Base-by-base conservation (phyloP, 345 rosid species). In the Melastoma malabathricum region DNA sequence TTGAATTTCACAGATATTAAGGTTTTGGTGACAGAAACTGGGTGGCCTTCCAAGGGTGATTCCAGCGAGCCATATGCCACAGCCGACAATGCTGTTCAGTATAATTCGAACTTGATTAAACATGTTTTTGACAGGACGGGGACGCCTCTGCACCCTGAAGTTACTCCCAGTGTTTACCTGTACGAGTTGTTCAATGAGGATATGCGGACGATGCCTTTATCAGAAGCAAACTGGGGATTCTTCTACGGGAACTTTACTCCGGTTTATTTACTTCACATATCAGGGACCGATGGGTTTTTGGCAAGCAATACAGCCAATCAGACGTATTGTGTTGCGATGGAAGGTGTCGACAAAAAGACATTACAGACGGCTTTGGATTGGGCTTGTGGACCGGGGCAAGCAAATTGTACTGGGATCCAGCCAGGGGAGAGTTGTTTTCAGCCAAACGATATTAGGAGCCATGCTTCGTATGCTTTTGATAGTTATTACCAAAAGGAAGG, bases 181-280 rank as follows among this genome's bases (percentile, higher is more conserved):
- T 93, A 88, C 44, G 95, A 88, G 71, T 51, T 93, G 70, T 93
- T 93, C 75, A 81, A 83, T 15, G 99, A 92, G 69, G 94, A 92
- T 62, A 15, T 64, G 65, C 79, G 95, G 65, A 67, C 86, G 12
- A 63, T 86, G 1, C 97, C 97, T 0, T 44, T 81, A 43, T 84
- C 95, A n/a, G 99, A 93, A 70, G 95, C 78, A 12, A 84, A 67
- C 56, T 88, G 98, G 97, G 99, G 99, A 0, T 61, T 93, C 58
- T 88, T 93, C 55, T 59, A 84, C 46, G 93, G 81, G 54, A 79
- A 92, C 66, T 54, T 86, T 1, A 84, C 97, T 0, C 76, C 97
- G 0, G 89, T 79, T 56, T 93, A 88, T 69, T 57, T 88, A 78
- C 95, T 93, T 66, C 94, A 84, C 59, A 78, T 88, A 18, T 79